A percentile compares a stretch with the other conserved stretches of the same genome.
These are phyloP conservation scores for Noccaea bulbosa DNA, from an alignment of 345 rosid species.

Conservation along the genomic window DNA sequence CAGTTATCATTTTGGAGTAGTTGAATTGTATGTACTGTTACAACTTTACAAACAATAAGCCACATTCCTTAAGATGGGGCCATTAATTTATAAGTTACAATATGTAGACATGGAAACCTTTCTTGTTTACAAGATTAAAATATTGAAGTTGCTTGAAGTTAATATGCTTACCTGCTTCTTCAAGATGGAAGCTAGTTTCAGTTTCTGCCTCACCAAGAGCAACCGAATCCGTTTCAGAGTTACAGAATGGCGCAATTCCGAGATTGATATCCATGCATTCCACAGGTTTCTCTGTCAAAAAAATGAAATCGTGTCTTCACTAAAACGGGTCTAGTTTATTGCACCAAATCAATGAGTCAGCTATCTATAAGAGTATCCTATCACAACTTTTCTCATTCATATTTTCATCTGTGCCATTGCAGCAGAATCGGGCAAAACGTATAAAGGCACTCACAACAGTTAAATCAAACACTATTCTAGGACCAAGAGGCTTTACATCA, in stretches of 20 bases:
- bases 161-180: slow-evolving; percentile 75
- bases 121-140: background rate
- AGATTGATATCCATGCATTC: slow-evolving; percentile 83
- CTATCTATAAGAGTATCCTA: background rate
- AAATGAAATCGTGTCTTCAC: background rate
- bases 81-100: background rate
- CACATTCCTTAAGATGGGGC: slow-evolving; percentile 4
- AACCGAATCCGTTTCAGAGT: slow-evolving; percentile 79
- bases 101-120: slow-evolving; percentile 1
- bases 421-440: background rate
- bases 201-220: slow-evolving; percentile 68
- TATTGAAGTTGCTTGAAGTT: slow-evolving; percentile 10
- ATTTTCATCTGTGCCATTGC: background rate
- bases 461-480: background rate
- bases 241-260: slow-evolving; percentile 76
- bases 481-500: slow-evolving; percentile 5
- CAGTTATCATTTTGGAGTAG: slow-evolving; percentile 1
- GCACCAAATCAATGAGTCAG: slow-evolving; percentile 10
- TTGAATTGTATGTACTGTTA: background rate
- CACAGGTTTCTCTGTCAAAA: slow-evolving; percentile 71
- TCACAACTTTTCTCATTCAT: background rate
- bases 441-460: slow-evolving; percentile 11
- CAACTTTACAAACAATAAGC: slow-evolving; percentile 5
- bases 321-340: slow-evolving; percentile 4
- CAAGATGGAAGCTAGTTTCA: slow-evolving; percentile 82